A percentile compares a stretch with the other conserved stretches of the same genome.
phyloP scores from a whole-genome alignment of 257 asterid species.

The Fraxinus anomala region DNA sequence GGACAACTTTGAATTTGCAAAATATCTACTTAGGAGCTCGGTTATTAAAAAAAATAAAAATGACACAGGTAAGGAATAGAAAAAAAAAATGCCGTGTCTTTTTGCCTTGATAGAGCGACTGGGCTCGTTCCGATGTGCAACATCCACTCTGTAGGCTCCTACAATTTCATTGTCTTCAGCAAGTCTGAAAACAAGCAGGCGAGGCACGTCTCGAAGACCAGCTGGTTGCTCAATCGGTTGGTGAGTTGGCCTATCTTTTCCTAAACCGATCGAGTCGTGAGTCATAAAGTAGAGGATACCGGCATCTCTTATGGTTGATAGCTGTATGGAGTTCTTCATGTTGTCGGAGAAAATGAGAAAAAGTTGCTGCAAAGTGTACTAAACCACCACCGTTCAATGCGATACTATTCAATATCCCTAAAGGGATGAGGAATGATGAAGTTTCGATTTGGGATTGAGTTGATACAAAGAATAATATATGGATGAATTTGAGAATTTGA shows the following conservation, averaged over 20 bases:
- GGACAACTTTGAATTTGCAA: no score
- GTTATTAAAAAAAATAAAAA: no score
- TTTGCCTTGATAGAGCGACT: slow-evolving; percentile 50
- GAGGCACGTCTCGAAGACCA: slow-evolving; percentile 55
- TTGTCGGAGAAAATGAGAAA: slow-evolving; percentile 55
- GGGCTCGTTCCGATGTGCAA: slow-evolving; percentile 38
- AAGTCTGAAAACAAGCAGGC: slow-evolving; percentile 47
- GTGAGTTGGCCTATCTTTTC: slow-evolving; percentile 63
- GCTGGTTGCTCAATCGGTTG: slow-evolving; percentile 61
- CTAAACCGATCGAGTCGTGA: slow-evolving; percentile 56
- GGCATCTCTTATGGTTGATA: slow-evolving; percentile 52
- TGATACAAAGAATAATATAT: no score
- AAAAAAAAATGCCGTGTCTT: slow-evolving; percentile 29
- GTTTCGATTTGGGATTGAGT: no score
- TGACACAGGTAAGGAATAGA: no score
- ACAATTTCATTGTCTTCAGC: slow-evolving; percentile 61
- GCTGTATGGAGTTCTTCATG: slow-evolving; percentile 52
- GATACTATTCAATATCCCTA: background rate
- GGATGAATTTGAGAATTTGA: no score
- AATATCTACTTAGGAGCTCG: no score
- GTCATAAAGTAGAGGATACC: slow-evolving; percentile 57
- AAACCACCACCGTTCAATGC: slow-evolving; percentile 53
- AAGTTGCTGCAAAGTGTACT: slow-evolving; percentile 57
- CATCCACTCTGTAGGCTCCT: slow-evolving; percentile 48
- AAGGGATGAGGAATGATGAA: no score